phyloP scores from a whole-genome alignment of 2,329 filamentous ascomycete species.

The Beauveria sp. region DNA sequence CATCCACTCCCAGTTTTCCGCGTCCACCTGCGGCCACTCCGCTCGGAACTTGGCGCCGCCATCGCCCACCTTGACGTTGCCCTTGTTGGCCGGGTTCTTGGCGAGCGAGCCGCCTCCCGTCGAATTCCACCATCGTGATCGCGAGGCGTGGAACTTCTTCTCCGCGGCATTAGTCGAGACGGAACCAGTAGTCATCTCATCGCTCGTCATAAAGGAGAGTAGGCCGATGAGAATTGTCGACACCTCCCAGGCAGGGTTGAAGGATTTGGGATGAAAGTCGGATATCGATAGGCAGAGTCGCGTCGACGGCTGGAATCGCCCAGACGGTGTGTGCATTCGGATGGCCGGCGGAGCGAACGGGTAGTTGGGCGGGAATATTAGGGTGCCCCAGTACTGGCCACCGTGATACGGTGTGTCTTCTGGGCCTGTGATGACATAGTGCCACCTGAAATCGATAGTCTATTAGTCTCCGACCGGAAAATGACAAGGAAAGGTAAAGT shows the following conservation, averaged over 20 bases:
- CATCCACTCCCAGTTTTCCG: slow-evolving; percentile 91
- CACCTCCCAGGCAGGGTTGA: slow-evolving; percentile 98
- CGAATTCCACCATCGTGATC: slow-evolving; percentile 92
- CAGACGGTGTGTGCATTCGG: slow-evolving; percentile 96
- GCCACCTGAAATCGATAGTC: slow-evolving; percentile 53
- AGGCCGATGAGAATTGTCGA: slow-evolving; percentile 92
- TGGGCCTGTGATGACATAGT: slow-evolving; percentile 91
- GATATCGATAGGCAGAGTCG: slow-evolving; percentile 91
- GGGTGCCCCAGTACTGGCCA: slow-evolving; percentile 96
- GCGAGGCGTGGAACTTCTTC: slow-evolving; percentile 66
- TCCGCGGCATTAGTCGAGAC: slow-evolving; percentile 71
- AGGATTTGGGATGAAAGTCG: slow-evolving; percentile 95
- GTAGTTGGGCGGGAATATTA: slow-evolving; percentile 93
- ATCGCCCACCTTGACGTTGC: slow-evolving; percentile 85
- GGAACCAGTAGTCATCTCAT: slow-evolving; percentile 96
- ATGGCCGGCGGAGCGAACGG: slow-evolving; percentile 96
- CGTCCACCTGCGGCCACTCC: slow-evolving; percentile 85
- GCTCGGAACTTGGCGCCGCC: slow-evolving; percentile 82
- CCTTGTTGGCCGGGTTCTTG: slow-evolving; percentile 51
- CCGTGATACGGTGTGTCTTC: slow-evolving; percentile 89
- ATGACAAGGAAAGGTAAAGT: background rate
- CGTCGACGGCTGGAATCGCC: slow-evolving; percentile 88
- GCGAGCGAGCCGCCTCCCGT: slow-evolving; percentile 75
- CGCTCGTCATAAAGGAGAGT: slow-evolving; percentile 94
- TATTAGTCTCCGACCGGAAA: slow-evolving; percentile 13